Base-by-base conservation (phyloP, 805 yeast genomes). In the Komagataella mondaviorum region DNA sequence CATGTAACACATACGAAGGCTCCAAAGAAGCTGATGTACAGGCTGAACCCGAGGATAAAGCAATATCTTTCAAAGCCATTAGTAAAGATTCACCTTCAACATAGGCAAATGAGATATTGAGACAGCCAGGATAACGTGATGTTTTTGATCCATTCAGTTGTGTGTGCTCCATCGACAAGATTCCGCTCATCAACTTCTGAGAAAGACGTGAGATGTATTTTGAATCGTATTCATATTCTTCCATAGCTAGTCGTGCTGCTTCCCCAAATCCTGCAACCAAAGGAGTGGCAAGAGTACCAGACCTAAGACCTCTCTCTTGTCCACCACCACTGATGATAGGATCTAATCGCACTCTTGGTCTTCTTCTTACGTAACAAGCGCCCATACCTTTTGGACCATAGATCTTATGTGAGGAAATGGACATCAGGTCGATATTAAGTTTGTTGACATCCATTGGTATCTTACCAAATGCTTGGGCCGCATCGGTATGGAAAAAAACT, bases 371-470 rank as follows among this genome's bases (percentile, higher is more conserved):
- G 63, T 77, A 93, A 59, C 90, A 75, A 7, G 99, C 99, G 61
- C 99, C 99, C 54, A 89, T 79, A 55, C 99, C 99, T 79, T 84
- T 93, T 58, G 99, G 99, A 5, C 99, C 99, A 69, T 93, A 93
- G 55, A 93, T 83, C 71, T 93, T 93, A 71, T 93, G 99, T 1
- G 96, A 90, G 1, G 96, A 88, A 55, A 93, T 85, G 20, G 96
- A 88, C 83, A 93, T 73, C 57, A 91, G 70, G 68, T 93, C 99
- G 59, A 93, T 87, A 66, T 93, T 90, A 83, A 82, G 80, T 59
- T 84, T 85, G 71, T 93, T 89, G 55, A 93, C 99, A 64, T 93
- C 96, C 52, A 93, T 69, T 52, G 88, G 88, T 52, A 93, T 80
- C 69, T 93, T 93, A 55, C 99, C 99, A 63, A 82, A 88, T 3